A percentile compares a stretch with the other conserved stretches of the same genome.
Evolutionary conservation across 1,284 basidiomycete genomes (phyloP).

Genomic region (Pseudozyma flocculosa): DNA sequence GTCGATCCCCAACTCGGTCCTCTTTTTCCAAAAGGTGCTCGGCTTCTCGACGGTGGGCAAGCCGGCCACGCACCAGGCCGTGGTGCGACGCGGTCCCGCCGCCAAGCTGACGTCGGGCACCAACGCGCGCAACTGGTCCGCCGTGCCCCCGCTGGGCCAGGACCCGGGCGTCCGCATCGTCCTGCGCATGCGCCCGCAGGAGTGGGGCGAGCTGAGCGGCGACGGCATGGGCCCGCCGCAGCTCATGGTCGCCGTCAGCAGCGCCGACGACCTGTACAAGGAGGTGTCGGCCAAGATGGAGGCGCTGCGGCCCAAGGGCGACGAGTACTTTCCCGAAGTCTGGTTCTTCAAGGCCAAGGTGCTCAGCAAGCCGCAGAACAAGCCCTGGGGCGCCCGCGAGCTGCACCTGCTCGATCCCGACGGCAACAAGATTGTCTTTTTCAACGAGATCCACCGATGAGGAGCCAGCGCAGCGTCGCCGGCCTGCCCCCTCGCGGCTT

Average conservation of each 20-base stretch:
- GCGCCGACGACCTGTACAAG: conserved; percentile 28
- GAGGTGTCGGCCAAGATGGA: conserved; percentile 29
- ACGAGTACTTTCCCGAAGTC: conserved; percentile 42
- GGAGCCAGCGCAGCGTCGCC: too few relatives aligned
- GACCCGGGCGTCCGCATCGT: conserved; percentile 30
- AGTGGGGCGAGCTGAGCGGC: conserved; percentile 34
- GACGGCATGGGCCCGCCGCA: conserved; percentile 31
- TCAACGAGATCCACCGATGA: conserved; percentile 24
- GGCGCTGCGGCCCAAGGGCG: conserved; percentile 27
- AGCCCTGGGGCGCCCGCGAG: conserved; percentile 43
- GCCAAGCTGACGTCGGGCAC: neutral
- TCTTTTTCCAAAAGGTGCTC: conserved; percentile 33
- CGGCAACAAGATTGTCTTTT: conserved; percentile 41
- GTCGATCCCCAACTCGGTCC: conserved; percentile 22
- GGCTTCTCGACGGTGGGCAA: conserved; percentile 32
- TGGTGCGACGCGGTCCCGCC: conserved; percentile 21
- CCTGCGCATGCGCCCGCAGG: conserved; percentile 20
- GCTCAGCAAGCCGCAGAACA: conserved; percentile 35
- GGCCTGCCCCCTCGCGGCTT: too few relatives aligned
- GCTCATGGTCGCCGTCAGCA: conserved; percentile 27
- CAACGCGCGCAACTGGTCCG: conserved; percentile 16
- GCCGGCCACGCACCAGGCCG: conserved; percentile 23
- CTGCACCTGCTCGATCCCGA: conserved; percentile 42
- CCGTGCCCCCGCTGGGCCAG: conserved; percentile 20
- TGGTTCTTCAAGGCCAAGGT: conserved; percentile 31